A percentile compares a stretch with the other conserved stretches of the same genome.
phyloP scores from a whole-genome alignment of 805 yeast species.

The Nakazawaea laoshanensis region DNA sequence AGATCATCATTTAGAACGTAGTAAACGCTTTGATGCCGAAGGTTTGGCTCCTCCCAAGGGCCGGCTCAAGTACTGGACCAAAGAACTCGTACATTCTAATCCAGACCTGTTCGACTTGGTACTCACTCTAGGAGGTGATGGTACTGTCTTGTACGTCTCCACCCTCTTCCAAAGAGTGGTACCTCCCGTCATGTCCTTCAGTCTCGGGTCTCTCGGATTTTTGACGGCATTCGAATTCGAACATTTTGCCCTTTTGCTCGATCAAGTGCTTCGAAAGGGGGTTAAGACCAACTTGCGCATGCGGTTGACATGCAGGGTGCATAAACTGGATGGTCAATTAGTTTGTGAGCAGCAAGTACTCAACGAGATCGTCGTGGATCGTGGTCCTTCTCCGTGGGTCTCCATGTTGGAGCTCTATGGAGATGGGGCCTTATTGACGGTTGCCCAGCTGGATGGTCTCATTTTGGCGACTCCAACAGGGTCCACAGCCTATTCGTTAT shows the following conservation, averaged over 20 bases:
- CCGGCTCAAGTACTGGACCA: slow-evolving; percentile 62
- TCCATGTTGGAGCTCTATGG: slow-evolving; percentile 87
- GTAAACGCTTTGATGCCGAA: slow-evolving; percentile 53
- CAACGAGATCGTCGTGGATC: slow-evolving; percentile 83
- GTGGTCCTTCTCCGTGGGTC: slow-evolving; percentile 92
- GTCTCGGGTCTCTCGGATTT: slow-evolving; percentile 89
- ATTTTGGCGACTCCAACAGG: slow-evolving; percentile 95
- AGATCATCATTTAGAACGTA: slow-evolving; percentile 55
- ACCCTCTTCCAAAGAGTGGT: slow-evolving; percentile 77
- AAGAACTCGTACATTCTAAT: slow-evolving; percentile 37
- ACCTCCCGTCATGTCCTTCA: slow-evolving; percentile 87
- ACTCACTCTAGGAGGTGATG: slow-evolving; percentile 93
- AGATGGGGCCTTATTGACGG: slow-evolving; percentile 74
- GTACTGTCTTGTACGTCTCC: slow-evolving; percentile 86
- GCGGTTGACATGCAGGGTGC: slow-evolving; percentile 80
- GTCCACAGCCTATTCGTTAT: slow-evolving; percentile 88
- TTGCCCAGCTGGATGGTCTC: slow-evolving; percentile 90
- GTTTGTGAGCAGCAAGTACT: slow-evolving; percentile 68
- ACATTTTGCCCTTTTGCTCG: slow-evolving; percentile 52
- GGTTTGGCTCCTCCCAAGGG: slow-evolving; percentile 37
- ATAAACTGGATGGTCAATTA: slow-evolving; percentile 42
- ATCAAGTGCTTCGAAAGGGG: slow-evolving; percentile 56
- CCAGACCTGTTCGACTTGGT: slow-evolving; percentile 61
- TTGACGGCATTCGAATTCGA: slow-evolving; percentile 80
- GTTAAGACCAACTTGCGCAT: slow-evolving; percentile 74